Evolutionary conservation across 768 basidiomycete species (phyloP), one percentile per base, ranked within the genome.

Genomic region (Hericium erinaceus): DNA sequence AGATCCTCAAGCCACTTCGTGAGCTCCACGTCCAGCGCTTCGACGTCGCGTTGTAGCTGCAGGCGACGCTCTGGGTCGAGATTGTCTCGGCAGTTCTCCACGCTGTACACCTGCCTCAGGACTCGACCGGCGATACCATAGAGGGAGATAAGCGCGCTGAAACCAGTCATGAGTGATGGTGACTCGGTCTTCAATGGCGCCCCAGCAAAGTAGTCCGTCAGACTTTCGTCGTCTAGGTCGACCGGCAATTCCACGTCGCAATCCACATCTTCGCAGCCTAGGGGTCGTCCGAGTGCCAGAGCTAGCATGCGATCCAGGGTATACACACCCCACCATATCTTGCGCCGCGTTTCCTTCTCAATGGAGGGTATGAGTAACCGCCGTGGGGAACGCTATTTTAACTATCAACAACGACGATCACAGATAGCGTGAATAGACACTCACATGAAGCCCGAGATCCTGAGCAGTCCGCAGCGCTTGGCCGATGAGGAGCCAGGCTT

Each of bases 301-400:
- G 93, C 93, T 18, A 95, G 85, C 89, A 94, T 93, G 52, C 92
- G 85, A 69, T 90, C 93, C 52, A 95, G 75, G 24, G 84, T 85
- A 66, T 95, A 95, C 26, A 94, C 89, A 46, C 88, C 84, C 91
- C 93, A 95, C 93, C 93, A 95, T 53, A 94, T 86, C 72, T 94
- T 92, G 60, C 87, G 78, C 33, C 92, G 82, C 0, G 90, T 89
- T 71, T 95, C 91, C 70, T 92, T 95, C 70, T 95, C 90, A 41
- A 89, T 80, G 39, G 85, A 75, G 18, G 82, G 73, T 39, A 93
- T 75, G 16, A 76, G 67, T 49, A 94, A 77, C 48, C 89, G 81
- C 53, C 86, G 82, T 4, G 91, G 87, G 2, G 92, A 92, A 57
- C 93, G 87, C 92, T 94, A 63, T 40, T 48, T 44, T 33, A 1